A percentile compares a stretch with the other conserved stretches of the same genome.
Evolutionary conservation across 192 early-diverging fungal species (phyloP).

Genomic region (Backusella liffmaniae): DNA sequence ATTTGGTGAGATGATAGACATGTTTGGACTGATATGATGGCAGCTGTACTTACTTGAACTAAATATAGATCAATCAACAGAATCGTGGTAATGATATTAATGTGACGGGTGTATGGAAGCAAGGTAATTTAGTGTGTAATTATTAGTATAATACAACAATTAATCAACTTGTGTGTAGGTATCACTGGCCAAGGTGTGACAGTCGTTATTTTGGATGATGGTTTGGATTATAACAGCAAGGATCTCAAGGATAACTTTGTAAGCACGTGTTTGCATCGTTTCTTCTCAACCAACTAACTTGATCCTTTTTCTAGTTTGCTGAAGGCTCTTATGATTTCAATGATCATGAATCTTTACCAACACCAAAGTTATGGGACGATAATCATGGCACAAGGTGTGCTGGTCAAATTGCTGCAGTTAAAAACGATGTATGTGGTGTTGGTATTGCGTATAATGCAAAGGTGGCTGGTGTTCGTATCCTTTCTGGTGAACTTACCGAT

Average conservation of each 20-base stretch:
- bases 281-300: not conserved
- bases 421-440: constrained; percentile 79
- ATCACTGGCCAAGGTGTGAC: constrained; percentile 70
- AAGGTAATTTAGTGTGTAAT: constrained; percentile 41
- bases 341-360: constrained; percentile 63
- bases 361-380: constrained; percentile 65
- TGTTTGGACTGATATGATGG: not conserved
- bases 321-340: constrained; percentile 89
- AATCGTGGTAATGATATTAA: constrained; percentile 73
- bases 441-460: constrained; percentile 76
- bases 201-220: constrained; percentile 85
- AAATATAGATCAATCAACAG: constrained; percentile 23
- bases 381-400: constrained; percentile 87
- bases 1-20: constrained; percentile 54
- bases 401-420: constrained; percentile 79
- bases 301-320: constrained; percentile 34
- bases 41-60: not conserved
- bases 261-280: not conserved
- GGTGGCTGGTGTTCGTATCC: constrained; percentile 77
- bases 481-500: constrained; percentile 74
- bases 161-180: constrained; percentile 21
- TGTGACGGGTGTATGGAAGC: constrained; percentile 77
- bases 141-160: not conserved
- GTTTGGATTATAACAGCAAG: constrained; percentile 70
- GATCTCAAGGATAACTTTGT: constrained; percentile 79